Conservation (phyloP, 2,329 filamentous ascomycete genomes). For the Gaeumannomyces tritici region DNA sequence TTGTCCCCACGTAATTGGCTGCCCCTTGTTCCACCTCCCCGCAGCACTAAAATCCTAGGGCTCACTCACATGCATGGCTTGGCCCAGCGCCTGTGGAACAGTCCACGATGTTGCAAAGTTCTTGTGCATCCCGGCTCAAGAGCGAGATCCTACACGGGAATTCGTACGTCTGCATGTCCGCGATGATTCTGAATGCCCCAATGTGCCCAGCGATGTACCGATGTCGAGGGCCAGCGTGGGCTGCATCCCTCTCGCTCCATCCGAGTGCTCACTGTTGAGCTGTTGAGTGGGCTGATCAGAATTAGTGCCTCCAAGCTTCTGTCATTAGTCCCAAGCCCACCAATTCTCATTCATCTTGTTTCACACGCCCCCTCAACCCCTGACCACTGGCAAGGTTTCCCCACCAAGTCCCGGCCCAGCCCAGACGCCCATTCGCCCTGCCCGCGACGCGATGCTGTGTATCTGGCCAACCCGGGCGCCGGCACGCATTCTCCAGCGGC, state of each 20-base stretch:
- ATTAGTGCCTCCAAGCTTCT: neutral
- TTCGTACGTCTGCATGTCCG: too few relatives aligned
- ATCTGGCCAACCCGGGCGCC: neutral
- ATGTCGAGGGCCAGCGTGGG: too few relatives aligned
- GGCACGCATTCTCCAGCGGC: neutral
- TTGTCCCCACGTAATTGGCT: neutral
- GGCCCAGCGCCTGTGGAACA: neutral
- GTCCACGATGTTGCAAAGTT: too few relatives aligned
- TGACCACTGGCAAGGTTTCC: neutral
- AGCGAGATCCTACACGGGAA: too few relatives aligned
- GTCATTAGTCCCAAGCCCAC: neutral
- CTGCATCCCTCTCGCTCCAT: too few relatives aligned
- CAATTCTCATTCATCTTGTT: neutral
- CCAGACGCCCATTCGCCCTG: neutral
- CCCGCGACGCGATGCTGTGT: neutral
- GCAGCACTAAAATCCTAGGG: too few relatives aligned
- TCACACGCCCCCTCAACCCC: neutral
- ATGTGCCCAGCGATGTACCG: too few relatives aligned
- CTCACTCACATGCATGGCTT: too few relatives aligned
- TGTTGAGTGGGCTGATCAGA: neutral
- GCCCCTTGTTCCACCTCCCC: neutral
- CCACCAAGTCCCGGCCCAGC: neutral
- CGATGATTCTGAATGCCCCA: too few relatives aligned
- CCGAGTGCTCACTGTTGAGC: neutral
- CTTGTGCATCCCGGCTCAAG: neutral